phyloP scores from a whole-genome alignment of 805 yeast species.

The Candida boidinii region DNA sequence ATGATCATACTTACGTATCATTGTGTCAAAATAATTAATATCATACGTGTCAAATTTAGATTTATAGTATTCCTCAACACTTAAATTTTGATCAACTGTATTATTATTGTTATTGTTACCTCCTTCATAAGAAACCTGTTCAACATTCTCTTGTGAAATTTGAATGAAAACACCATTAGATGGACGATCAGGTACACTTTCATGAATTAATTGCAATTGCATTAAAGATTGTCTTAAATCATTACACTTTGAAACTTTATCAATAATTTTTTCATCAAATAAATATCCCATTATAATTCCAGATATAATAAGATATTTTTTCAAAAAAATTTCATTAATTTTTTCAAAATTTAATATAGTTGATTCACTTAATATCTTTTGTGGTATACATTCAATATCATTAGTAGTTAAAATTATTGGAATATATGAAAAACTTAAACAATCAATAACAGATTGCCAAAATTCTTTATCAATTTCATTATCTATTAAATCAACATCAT shows the following conservation, averaged over 20 bases:
- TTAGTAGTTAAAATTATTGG: conserved; percentile 24
- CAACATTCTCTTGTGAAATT: no score
- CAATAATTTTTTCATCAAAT: conserved; percentile 13
- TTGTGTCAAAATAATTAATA: no score
- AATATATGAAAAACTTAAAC: conserved; percentile 34
- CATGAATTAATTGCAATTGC: conserved; percentile 20
- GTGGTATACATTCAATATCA: conserved; percentile 19
- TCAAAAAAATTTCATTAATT: conserved; percentile 2
- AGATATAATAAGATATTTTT: conserved; percentile 18
- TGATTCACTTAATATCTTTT: conserved; percentile 20
- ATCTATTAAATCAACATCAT: conserved; percentile 78
- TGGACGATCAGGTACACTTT: no score
- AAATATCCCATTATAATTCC: conserved; percentile 17
- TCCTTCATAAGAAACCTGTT: no score
- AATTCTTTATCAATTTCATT: conserved; percentile 69
- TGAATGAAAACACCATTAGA: no score
- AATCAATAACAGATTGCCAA: conserved; percentile 64
- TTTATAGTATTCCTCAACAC: no score
- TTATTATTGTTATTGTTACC: no score
- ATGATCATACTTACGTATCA: neutral
- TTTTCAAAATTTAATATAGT: conserved; percentile 15
- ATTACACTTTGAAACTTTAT: conserved; percentile 4
- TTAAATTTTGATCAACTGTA: no score
- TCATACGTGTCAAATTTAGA: no score
- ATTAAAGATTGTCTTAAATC: conserved; percentile 21